Evolutionary conservation across 2,329 filamentous ascomycete species (phyloP).

Genomic region (Beauveria scarabaeidicola): DNA sequence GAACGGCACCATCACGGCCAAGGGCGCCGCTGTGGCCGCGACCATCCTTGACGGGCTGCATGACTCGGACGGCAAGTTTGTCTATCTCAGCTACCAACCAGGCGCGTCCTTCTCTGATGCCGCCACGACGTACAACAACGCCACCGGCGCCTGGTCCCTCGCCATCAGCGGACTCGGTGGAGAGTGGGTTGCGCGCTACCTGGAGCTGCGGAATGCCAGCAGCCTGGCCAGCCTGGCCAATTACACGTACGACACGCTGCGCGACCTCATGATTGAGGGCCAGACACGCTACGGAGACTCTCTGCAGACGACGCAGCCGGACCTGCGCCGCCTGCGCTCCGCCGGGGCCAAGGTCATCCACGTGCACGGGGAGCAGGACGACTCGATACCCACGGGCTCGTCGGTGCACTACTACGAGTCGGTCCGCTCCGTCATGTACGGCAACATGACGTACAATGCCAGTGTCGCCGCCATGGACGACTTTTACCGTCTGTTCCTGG

Average conservation of each 20-base stretch:
- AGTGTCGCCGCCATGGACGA: constrained; percentile 34
- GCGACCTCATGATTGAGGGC: constrained; percentile 41
- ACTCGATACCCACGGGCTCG: constrained; percentile 40
- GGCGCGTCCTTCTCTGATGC: constrained; percentile 26
- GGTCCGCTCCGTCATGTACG: constrained; percentile 42
- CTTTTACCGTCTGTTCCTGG: constrained; percentile 32
- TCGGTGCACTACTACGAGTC: constrained; percentile 46
- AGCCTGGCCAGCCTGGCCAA: constrained; percentile 31
- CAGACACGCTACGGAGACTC: constrained; percentile 39
- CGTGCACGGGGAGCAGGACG: constrained; percentile 48
- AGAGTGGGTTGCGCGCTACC: constrained; percentile 31
- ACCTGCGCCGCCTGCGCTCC: constrained; percentile 40
- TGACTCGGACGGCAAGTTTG: constrained; percentile 26
- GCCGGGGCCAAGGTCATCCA: constrained; percentile 47
- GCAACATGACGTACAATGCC: constrained; percentile 28
- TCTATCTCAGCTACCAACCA: constrained; percentile 28
- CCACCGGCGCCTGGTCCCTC: constrained; percentile 23
- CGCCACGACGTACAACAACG: constrained; percentile 22
- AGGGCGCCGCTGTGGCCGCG: constrained; percentile 24
- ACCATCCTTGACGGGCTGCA: constrained; percentile 27
- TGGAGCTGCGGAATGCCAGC: constrained; percentile 26
- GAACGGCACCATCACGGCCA: constrained; percentile 24
- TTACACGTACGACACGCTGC: constrained; percentile 45
- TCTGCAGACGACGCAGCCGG: constrained; percentile 45
- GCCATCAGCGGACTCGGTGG: constrained; percentile 22